phyloP scores from a whole-genome alignment of 2,329 filamentous ascomycete genomes.

The Sporothrix variecibatus region DNA sequence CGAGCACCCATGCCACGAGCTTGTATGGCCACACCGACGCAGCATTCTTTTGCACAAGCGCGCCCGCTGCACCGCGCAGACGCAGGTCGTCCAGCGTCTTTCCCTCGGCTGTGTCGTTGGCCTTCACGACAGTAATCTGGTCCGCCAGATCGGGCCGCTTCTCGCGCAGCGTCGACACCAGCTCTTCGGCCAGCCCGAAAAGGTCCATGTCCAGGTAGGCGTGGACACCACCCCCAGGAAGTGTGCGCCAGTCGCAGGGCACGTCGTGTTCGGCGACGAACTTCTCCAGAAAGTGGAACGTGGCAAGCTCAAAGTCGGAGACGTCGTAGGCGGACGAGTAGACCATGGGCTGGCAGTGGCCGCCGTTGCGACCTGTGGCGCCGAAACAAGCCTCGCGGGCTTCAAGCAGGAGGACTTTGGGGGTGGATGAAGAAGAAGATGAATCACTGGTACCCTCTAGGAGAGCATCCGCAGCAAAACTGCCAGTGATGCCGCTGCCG shows the following conservation, averaged over 20 bases:
- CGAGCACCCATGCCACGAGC: slow-evolving; percentile 71
- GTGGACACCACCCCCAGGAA: slow-evolving; percentile 59
- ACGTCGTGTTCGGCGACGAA: slow-evolving; percentile 61
- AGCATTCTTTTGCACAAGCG: slow-evolving; percentile 64
- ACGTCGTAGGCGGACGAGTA: slow-evolving; percentile 63
- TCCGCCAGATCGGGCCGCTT: slow-evolving; percentile 59
- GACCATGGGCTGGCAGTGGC: slow-evolving; percentile 73
- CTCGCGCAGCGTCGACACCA: slow-evolving; percentile 53
- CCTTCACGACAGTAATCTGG: slow-evolving; percentile 45
- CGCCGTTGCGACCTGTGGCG: slow-evolving; percentile 74
- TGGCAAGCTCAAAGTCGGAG: slow-evolving; percentile 71
- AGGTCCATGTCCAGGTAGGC: slow-evolving; percentile 59
- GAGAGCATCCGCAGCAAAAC: slow-evolving; percentile 67
- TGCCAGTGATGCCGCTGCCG: slow-evolving; percentile 76
- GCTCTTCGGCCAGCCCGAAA: slow-evolving; percentile 53
- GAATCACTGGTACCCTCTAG: too few relatives aligned
- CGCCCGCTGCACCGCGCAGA: slow-evolving; percentile 60
- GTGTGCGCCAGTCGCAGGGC: slow-evolving; percentile 68
- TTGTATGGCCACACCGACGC: slow-evolving; percentile 83
- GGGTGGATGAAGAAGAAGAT: slow-evolving; percentile 35
- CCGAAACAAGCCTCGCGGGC: slow-evolving; percentile 80
- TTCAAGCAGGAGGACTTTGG: slow-evolving; percentile 70
- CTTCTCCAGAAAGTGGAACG: slow-evolving; percentile 60
- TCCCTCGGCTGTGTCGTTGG: slow-evolving; percentile 26
- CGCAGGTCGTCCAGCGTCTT: slow-evolving; percentile 52